Conservation (phyloP, 2,329 filamentous ascomycete genomes). For the Stemphylium beticola region DNA sequence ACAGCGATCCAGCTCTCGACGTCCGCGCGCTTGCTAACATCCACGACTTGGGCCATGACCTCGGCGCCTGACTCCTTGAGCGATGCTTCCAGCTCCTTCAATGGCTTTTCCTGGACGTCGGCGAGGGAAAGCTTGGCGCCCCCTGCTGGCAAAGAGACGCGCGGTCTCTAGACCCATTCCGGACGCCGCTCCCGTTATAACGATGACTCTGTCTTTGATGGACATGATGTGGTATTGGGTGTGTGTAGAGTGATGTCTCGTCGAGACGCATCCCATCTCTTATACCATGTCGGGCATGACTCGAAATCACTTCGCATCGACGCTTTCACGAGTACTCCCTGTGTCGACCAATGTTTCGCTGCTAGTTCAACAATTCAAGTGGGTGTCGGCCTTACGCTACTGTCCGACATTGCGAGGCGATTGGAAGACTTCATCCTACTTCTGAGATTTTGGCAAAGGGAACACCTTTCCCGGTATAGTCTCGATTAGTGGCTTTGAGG, state of each 20-base stretch:
- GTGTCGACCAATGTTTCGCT: too few relatives aligned
- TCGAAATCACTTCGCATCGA: too few relatives aligned
- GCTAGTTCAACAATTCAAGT: too few relatives aligned
- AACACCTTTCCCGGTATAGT: slow-evolving; percentile 1
- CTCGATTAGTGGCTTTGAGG: background rate
- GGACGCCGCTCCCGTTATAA: slow-evolving; percentile 41
- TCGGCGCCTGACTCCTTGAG: slow-evolving; percentile 23
- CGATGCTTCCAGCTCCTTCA: slow-evolving; percentile 29
- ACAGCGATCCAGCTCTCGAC: slow-evolving; percentile 60
- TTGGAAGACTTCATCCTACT: too few relatives aligned
- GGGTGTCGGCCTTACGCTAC: too few relatives aligned
- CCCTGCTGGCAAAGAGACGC: slow-evolving; percentile 33
- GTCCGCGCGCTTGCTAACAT: slow-evolving; percentile 55
- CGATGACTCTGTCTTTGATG: slow-evolving; percentile 39
- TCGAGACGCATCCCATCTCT: too few relatives aligned
- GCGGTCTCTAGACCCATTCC: slow-evolving; percentile 42
- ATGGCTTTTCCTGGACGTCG: slow-evolving; percentile 37
- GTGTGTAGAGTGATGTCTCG: background rate
- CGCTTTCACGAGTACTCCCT: too few relatives aligned
- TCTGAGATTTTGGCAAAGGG: background rate
- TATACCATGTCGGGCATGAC: too few relatives aligned
- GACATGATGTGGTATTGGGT: slow-evolving; percentile 18
- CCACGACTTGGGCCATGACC: slow-evolving; percentile 52
- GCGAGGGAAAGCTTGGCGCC: slow-evolving; percentile 42
- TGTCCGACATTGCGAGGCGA: too few relatives aligned